These are phyloP conservation scores for Botrytis sinoallii DNA, from an alignment of 2,329 filamentous ascomycete genomes.

Conservation along the genomic window DNA sequence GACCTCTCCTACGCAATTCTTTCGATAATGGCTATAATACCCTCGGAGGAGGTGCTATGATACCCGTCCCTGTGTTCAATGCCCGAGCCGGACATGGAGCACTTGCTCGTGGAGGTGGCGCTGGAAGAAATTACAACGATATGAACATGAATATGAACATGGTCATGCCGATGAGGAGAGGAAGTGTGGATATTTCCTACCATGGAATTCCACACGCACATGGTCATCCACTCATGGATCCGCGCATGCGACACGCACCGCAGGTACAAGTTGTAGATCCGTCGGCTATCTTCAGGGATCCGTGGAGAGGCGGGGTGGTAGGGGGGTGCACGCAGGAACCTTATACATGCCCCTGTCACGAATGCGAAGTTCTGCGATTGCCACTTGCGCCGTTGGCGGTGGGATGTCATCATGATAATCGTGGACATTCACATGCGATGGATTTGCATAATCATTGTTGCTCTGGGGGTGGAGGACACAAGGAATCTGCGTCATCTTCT, in stretches of 20 bases:
- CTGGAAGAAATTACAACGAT: conserved; percentile 2
- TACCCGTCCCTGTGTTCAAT: not conserved
- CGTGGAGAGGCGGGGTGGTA: not conserved
- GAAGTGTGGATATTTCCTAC: conserved; percentile 2
- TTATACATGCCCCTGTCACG: not conserved
- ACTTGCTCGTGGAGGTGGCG: conserved; percentile 4
- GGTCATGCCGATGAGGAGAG: not conserved
- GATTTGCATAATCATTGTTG: conserved; percentile 18
- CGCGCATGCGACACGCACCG: not conserved
- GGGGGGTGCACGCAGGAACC: not conserved
- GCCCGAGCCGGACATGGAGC: conserved; percentile 2
- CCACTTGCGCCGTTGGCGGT: not conserved
- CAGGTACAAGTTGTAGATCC: conserved; percentile 9
- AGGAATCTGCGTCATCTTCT: conserved; percentile 1
- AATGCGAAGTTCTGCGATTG: not conserved
- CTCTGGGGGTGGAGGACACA: not conserved
- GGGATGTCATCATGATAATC: conserved; percentile 2
- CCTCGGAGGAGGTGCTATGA: not conserved
- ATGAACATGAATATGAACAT: not conserved
- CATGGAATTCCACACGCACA: not conserved
- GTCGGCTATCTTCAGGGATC: not conserved
- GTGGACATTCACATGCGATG: not conserved
- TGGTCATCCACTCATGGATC: not conserved
- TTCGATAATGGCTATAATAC: conserved; percentile 13
- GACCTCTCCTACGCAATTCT: conserved; percentile 11